A percentile compares a stretch with the other conserved stretches of the same genome.
phyloP scores from a whole-genome alignment of 352 stramenopile species.

The Globisporangium carolinianum region DNA sequence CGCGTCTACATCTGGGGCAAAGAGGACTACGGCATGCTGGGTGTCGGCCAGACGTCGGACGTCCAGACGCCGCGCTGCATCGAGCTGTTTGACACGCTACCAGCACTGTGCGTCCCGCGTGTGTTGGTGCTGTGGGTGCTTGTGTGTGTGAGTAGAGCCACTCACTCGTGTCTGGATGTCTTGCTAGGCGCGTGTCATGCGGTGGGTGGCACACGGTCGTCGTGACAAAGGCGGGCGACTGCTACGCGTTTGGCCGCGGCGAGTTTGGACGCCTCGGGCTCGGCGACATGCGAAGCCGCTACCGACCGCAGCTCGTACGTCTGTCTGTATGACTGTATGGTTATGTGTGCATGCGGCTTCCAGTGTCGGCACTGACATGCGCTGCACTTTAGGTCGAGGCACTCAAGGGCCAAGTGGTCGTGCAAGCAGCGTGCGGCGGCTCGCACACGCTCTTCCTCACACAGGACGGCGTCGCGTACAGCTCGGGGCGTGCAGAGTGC shows the following conservation, averaged over 20 bases:
- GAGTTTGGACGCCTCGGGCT: conserved; percentile 85
- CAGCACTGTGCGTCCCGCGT: conserved; percentile 39
- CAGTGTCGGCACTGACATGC: not conserved
- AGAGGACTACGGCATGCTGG: conserved; percentile 86
- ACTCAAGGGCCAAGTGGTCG: conserved; percentile 47
- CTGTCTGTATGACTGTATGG: not conserved
- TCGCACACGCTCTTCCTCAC: conserved; percentile 87
- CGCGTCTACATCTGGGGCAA: conserved; percentile 80
- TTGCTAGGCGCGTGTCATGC: conserved; percentile 60
- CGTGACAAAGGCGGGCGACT: conserved; percentile 63
- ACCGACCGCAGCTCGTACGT: conserved; percentile 46
- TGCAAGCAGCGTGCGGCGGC: conserved; percentile 69
- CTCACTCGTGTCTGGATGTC: not conserved
- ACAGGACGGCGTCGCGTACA: conserved; percentile 77
- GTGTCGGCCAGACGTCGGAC: conserved; percentile 67
- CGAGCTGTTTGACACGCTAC: conserved; percentile 60
- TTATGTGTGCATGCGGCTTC: not conserved
- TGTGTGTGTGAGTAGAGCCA: not conserved
- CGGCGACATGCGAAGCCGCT: conserved; percentile 68
- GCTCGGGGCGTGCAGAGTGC: conserved; percentile 79
- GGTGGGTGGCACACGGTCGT: conserved; percentile 81
- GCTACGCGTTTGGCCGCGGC: conserved; percentile 70
- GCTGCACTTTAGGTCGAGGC: conserved; percentile 38
- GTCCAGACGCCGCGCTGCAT: conserved; percentile 51
- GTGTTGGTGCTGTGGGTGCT: not conserved